Conservation (phyloP, 208 protist genomes). For the Borovskyia barvae region DNA sequence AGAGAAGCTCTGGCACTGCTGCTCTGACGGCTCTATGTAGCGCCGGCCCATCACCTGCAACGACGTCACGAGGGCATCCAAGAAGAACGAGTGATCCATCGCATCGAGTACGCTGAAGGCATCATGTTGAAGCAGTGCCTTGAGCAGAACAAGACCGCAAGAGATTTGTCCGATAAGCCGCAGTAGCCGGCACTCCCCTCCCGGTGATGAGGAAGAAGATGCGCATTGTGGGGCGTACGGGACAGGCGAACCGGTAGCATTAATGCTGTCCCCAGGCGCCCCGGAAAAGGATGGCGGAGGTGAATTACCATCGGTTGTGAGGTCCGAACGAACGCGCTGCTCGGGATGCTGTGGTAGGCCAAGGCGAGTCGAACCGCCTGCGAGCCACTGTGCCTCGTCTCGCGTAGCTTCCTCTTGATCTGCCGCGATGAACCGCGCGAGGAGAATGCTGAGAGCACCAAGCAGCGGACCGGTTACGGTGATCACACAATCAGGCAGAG, state of each 20-base stretch:
- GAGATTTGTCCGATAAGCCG: constrained; percentile 37
- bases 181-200: too few relatives aligned
- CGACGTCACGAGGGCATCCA: constrained; percentile 42
- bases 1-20: background rate
- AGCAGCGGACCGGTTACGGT: constrained; percentile 10
- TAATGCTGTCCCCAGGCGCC: background rate
- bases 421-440: constrained; percentile 35
- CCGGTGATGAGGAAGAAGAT: too few relatives aligned
- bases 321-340: background rate
- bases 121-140: constrained; percentile 33
- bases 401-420: background rate
- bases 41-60: constrained; percentile 27
- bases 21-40: background rate
- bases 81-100: constrained; percentile 63
- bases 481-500: constrained; percentile 8
- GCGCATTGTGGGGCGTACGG: background rate
- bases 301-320: background rate
- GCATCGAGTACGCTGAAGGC: constrained; percentile 31
- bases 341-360: background rate
- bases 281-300: too few relatives aligned
- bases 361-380: background rate
- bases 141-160: constrained; percentile 45
- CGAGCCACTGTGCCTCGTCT: background rate
- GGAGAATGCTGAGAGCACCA: constrained; percentile 26
- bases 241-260: background rate